Percentiles rank a stretch among this genome's conserved stretches.
phyloP scores from a whole-genome alignment of 192 early-diverging fungal species.

The Podila clonocystis region DNA sequence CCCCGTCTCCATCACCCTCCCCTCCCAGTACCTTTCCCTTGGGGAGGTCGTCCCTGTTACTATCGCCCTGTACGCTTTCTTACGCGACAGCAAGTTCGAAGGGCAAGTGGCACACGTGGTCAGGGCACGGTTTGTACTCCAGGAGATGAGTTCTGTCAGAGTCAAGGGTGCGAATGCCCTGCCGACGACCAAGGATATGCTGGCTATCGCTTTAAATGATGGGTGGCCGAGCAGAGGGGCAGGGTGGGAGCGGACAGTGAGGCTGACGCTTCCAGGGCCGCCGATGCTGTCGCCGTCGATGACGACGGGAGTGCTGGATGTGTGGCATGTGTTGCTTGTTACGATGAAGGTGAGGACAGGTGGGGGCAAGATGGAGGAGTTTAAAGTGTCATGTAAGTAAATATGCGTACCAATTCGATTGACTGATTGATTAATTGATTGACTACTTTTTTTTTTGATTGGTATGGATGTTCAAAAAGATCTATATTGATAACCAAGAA shows the following conservation, averaged over 20 bases:
- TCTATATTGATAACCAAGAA: too few species aligned
- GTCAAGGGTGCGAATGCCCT: too few species aligned
- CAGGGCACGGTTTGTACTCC: neutral
- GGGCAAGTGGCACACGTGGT: neutral
- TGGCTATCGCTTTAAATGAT: neutral
- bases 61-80: neutral
- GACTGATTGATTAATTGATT: too few species aligned
- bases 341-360: constrained; percentile 3
- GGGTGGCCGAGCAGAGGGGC: neutral
- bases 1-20: too few species aligned
- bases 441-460: neutral
- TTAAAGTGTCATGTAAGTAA: neutral
- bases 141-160: neutral
- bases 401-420: too few species aligned
- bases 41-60: neutral
- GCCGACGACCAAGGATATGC: neutral
- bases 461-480: too few species aligned
- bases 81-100: too few species aligned
- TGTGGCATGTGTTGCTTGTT: neutral
- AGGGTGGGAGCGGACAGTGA: constrained; percentile 4
- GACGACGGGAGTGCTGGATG: neutral
- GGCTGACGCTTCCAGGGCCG: neutral
- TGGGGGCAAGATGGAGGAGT: neutral
- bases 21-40: too few species aligned
- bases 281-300: neutral